A percentile compares a stretch with the other conserved stretches of the same genome.
phyloP scores from a whole-genome alignment of 805 yeast species.

The Phaffomyces antillensis region DNA sequence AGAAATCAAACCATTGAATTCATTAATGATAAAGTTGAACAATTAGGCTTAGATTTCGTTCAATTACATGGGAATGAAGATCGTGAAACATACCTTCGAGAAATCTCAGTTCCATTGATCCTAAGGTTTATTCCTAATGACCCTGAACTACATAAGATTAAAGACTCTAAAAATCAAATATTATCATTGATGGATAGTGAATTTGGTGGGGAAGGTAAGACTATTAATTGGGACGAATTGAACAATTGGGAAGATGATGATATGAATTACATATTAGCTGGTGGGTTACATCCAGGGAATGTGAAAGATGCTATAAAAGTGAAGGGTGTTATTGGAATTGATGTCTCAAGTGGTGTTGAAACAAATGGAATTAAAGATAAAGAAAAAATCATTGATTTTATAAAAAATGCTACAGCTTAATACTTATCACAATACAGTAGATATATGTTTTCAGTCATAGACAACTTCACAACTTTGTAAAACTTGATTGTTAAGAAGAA shows the following conservation, averaged over 20 bases:
- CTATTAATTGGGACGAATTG: conserved; percentile 64
- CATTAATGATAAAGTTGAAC: conserved; percentile 35
- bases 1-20: conserved; percentile 69
- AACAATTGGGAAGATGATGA: conserved; percentile 24
- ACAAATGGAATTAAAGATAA: conserved; percentile 66
- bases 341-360: conserved; percentile 95
- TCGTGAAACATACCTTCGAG: conserved; percentile 32
- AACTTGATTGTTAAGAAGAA: conserved; percentile 30
- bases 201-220: conserved; percentile 84
- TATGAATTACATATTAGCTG: conserved; percentile 63
- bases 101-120: conserved; percentile 51
- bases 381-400: conserved; percentile 52
- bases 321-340: conserved; percentile 76
- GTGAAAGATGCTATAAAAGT: conserved; percentile 44
- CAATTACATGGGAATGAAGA: conserved; percentile 84
- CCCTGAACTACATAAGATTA: conserved; percentile 27
- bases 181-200: conserved; percentile 78
- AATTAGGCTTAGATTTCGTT: conserved; percentile 60
- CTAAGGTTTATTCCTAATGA: conserved; percentile 64
- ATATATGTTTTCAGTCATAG: background rate
- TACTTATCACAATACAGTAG: background rate
- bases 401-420: conserved; percentile 36
- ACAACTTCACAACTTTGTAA: background rate
- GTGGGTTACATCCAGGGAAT: conserved; percentile 79
- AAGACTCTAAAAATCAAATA: conserved; percentile 31